A percentile compares a stretch with the other conserved stretches of the same genome.
phyloP scores from a whole-genome alignment of 805 yeast genomes.

The Nakazawaea anatomiae region DNA sequence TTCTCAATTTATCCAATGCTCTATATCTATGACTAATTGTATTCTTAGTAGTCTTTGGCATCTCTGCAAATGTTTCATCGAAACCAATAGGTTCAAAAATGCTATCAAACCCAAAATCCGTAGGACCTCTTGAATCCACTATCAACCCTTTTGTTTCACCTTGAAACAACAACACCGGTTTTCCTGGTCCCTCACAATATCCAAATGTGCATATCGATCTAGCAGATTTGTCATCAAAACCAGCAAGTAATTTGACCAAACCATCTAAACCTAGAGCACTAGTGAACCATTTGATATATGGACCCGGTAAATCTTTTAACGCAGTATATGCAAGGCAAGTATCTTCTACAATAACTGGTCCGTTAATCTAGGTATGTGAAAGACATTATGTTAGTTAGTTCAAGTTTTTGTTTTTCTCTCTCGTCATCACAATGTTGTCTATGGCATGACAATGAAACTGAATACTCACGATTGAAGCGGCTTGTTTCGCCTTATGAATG shows the following conservation, averaged over 20 bases:
- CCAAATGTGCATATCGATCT: conserved; percentile 91
- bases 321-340: conserved; percentile 86
- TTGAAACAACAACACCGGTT: conserved; percentile 70
- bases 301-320: conserved; percentile 83
- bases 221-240: conserved; percentile 81
- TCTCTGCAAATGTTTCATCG: conserved; percentile 79
- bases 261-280: conserved; percentile 70
- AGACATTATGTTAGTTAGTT: not conserved
- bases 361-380: conserved; percentile 30
- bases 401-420: no score
- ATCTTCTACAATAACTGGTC: conserved; percentile 93
- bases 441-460: not conserved
- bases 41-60: conserved; percentile 74
- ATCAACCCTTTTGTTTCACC: conserved; percentile 80
- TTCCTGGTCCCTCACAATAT: conserved; percentile 76
- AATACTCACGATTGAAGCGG: conserved; percentile 44
- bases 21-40: conserved; percentile 79
- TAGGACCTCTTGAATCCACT: conserved; percentile 73
- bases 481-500: conserved; percentile 68
- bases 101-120: conserved; percentile 92
- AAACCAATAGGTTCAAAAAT: conserved; percentile 79
- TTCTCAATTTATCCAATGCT: conserved; percentile 71
- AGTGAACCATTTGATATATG: conserved; percentile 85
- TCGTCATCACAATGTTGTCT: no score
- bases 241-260: conserved; percentile 68